These are phyloP conservation scores for Daedaleopsis sinensis DNA, from an alignment of 768 basidiomycete species.

Conservation along the genomic window DNA sequence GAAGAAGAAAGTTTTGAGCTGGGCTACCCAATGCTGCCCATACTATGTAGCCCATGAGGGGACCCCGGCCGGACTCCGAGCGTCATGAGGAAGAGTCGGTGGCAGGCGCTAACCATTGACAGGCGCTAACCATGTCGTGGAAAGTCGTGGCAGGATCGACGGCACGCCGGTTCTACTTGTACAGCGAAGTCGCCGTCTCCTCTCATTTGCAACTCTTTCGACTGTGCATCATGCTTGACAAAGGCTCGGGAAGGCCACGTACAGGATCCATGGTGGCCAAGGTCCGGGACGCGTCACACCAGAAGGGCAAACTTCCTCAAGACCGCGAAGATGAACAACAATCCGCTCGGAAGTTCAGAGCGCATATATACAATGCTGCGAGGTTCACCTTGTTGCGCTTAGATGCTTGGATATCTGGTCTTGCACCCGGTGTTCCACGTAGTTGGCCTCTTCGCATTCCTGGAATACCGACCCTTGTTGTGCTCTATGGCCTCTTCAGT, in stretches of 20 bases:
- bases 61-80: too few species aligned
- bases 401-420: conserved; percentile 11
- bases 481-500: conserved; percentile 18
- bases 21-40: too few species aligned
- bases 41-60: too few species aligned
- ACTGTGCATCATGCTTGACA: not conserved
- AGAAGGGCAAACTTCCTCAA: not conserved
- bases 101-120: too few species aligned
- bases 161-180: too few species aligned
- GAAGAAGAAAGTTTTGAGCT: too few species aligned
- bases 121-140: too few species aligned
- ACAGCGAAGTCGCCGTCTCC: not conserved
- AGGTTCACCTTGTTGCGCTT: not conserved
- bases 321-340: not conserved
- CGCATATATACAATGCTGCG: not conserved
- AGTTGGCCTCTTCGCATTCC: conserved; percentile 4
- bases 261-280: not conserved
- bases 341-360: not conserved
- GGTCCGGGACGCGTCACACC: not conserved
- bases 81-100: too few species aligned
- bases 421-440: not conserved
- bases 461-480: not conserved
- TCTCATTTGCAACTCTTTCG: not conserved
- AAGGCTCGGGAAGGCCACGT: not conserved
- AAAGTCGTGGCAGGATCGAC: too few species aligned